A percentile compares a stretch with the other conserved stretches of the same genome.
These are phyloP conservation scores for Chlamydomonas incerta DNA, from an alignment of 139 green algal species.

Conservation along the genomic window DNA sequence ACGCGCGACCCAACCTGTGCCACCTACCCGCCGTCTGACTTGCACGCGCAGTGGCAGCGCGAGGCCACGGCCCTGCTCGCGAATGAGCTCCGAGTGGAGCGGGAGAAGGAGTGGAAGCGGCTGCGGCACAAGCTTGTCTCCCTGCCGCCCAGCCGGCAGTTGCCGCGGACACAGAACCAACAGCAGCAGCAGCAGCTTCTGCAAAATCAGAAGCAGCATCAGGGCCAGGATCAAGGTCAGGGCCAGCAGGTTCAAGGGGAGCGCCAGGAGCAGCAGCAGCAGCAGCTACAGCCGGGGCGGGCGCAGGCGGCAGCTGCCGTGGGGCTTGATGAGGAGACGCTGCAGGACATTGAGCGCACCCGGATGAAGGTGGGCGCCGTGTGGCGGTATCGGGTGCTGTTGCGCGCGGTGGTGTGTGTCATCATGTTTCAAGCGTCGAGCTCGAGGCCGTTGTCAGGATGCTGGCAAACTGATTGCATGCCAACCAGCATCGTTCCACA, in stretches of 20 bases:
- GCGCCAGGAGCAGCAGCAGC: not conserved
- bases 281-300: not conserved
- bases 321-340: not conserved
- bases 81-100: not conserved
- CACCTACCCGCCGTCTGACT: too few species aligned
- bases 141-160: too few species aligned
- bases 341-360: not conserved
- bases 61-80: constrained; percentile 12
- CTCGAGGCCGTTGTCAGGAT: too few species aligned
- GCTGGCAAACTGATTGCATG: too few species aligned
- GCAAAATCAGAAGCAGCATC: not conserved
- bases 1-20: too few species aligned
- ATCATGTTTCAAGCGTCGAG: too few species aligned
- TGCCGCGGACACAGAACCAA: not conserved
- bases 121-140: not conserved
- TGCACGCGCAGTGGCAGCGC: constrained; percentile 28
- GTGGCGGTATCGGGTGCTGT: too few species aligned
- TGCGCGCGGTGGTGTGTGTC: too few species aligned
- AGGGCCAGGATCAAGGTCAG: not conserved
- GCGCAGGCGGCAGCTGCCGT: too few species aligned
- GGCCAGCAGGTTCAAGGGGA: not conserved
- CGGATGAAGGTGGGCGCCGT: constrained; percentile 1
- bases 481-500: too few species aligned
- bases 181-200: not conserved
- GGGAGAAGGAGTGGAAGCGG: constrained; percentile 42